phyloP scores from a whole-genome alignment of 2,329 filamentous ascomycete genomes.

The Venturia pyrina region DNA sequence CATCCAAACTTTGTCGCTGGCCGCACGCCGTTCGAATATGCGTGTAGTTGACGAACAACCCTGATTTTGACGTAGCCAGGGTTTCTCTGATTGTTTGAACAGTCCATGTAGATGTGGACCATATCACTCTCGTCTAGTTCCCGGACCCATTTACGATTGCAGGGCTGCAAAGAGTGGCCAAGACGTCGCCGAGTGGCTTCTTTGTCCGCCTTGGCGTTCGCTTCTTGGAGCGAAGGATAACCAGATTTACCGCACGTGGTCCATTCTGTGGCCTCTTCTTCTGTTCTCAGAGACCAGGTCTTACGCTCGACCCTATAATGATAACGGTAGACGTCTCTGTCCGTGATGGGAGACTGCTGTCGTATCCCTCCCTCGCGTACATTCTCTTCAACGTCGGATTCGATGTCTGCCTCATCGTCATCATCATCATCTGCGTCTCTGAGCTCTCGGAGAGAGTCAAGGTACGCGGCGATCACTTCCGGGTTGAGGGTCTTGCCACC shows the following conservation, averaged over 20 bases:
- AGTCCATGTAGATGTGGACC: background rate
- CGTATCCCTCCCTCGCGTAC: background rate
- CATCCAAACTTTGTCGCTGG: background rate
- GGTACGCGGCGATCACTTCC: background rate
- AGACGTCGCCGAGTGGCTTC: background rate
- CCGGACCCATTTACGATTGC: background rate
- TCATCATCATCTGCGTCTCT: background rate
- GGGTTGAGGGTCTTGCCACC: background rate
- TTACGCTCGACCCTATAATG: background rate
- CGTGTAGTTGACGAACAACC: background rate
- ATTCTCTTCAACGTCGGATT: background rate
- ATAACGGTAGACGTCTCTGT: background rate
- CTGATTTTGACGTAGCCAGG: constrained; percentile 2
- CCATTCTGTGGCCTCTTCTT: background rate
- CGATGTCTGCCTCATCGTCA: background rate
- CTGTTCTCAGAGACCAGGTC: background rate
- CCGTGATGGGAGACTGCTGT: background rate
- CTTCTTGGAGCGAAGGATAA: background rate
- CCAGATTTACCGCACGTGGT: background rate
- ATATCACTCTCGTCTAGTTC: background rate
- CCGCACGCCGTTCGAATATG: background rate
- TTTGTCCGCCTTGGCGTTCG: background rate
- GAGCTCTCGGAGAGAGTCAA: background rate
- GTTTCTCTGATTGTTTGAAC: background rate
- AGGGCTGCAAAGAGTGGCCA: background rate